Evolutionary conservation across 805 yeast species (phyloP), one percentile per base, ranked within the genome.

Genomic region (Priceomyces fermenticarens): DNA sequence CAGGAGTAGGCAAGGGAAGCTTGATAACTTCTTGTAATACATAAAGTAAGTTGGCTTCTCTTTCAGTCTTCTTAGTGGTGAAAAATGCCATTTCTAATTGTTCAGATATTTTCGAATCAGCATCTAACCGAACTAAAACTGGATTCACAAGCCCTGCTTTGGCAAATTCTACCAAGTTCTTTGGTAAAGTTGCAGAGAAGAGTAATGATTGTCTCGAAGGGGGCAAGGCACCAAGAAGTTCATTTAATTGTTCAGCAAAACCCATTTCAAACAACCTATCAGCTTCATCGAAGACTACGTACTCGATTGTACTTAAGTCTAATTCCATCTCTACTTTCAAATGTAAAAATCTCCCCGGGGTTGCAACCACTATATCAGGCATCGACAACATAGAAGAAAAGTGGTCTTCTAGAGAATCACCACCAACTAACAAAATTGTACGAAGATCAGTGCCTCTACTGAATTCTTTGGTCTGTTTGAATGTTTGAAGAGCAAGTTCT

Each of bases 331-430:
- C 99, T 20, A 91, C 90, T 61, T 91, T 88, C 58, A 93, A 76
- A 75, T 93, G 99, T 65, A 91, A 65, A 55, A 93, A 93, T 63
- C 99, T 78, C 62, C 99, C 99, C 0, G 99, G 99, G 0, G 99
- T 93, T 14, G 98, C 98, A 43, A 93, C 83, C 30, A 93, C 76
- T 28, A 95, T 82, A 68, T 93, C 99, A 0, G 99, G 99, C 56
- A 89, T 88, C 41, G 82, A 65, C 86, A 90, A 83, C 95, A 93
- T 88, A 60, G 87, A 80, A 15, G 86, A 73, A 59, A 93, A 93
- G 67, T 93, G 99, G 41, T 91, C 97, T 58, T 93, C 99, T 55
- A 93, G 70, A n/a, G 97, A 87, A 58, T 93, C 99, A 71, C 99
- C 99, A 68, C 99, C 99, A 43, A 95, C 91, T 25, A 93, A 69